A percentile compares a stretch with the other conserved stretches of the same genome.
Evolutionary conservation across 1,139 yeast genomes (phyloP).

Genomic region (Debaryomyces robertsiae): DNA sequence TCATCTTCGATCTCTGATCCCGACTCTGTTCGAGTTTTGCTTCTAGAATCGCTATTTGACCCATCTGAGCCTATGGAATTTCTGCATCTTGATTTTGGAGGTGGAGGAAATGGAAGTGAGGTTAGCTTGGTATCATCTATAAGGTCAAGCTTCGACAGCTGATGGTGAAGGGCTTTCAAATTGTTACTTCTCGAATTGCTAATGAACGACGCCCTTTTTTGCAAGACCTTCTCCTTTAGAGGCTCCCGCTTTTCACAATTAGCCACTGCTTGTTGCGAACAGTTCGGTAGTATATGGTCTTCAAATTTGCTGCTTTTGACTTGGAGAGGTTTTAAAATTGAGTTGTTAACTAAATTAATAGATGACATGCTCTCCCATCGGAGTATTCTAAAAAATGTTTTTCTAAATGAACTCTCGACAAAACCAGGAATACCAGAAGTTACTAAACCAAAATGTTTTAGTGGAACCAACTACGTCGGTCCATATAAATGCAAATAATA

Average conservation of each 20-base stretch:
- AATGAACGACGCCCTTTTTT: conserved; percentile 8
- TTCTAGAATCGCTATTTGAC: background rate
- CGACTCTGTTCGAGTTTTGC: background rate
- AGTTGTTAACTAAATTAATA: conserved; percentile 12
- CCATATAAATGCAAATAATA: no score
- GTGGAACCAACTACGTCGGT: no score
- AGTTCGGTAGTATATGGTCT: background rate
- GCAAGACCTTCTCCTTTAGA: conserved; percentile 4
- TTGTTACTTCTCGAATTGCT: conserved; percentile 1
- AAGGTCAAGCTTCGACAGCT: conserved; percentile 62
- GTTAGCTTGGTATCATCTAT: conserved; percentile 64
- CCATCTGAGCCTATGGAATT: background rate
- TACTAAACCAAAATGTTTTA: no score
- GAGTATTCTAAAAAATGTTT: no score
- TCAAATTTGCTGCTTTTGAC: background rate
- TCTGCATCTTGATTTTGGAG: conserved; percentile 30
- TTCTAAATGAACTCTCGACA: no score
- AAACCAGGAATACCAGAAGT: no score
- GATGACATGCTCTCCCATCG: conserved; percentile 13
- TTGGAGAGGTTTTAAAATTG: conserved; percentile 8
- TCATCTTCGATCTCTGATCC: background rate
- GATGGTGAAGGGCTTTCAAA: conserved; percentile 17
- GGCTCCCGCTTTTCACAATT: background rate
- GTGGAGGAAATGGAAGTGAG: conserved; percentile 68
- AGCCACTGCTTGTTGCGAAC: background rate